phyloP scores from a whole-genome alignment of 192 early-diverging fungal genomes.

The Backusella mclennaniae region DNA sequence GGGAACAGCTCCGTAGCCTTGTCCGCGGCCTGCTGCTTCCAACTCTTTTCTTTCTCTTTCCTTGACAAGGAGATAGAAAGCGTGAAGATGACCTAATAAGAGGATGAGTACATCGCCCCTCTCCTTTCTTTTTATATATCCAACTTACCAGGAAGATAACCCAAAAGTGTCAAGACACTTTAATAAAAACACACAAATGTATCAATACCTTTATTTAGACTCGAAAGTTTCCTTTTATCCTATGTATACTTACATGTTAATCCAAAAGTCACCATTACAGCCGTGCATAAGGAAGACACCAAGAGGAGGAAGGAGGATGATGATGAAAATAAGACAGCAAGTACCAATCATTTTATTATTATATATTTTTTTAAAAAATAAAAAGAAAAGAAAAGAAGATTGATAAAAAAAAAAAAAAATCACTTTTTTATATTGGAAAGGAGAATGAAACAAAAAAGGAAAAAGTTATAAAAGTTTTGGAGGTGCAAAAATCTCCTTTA shows the following conservation, averaged over 20 bases:
- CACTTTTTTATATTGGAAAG: background rate
- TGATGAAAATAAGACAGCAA: constrained; percentile 37
- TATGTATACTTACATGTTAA: constrained; percentile 42
- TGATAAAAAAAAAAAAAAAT: background rate
- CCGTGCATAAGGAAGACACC: constrained; percentile 55
- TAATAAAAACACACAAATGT: background rate
- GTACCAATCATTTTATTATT: constrained; percentile 22
- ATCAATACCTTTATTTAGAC: background rate
- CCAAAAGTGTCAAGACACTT: constrained; percentile 24
- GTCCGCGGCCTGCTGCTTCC: background rate
- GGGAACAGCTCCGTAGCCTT: background rate
- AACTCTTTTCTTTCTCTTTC: constrained; percentile 17
- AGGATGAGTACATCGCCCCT: background rate
- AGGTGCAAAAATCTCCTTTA: constrained; percentile 33
- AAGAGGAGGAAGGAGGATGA: constrained; percentile 44
- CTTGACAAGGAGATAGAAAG: constrained; percentile 33
- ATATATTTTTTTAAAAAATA: background rate
- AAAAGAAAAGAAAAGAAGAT: background rate
- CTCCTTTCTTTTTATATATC: background rate
- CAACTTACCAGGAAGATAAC: constrained; percentile 28
- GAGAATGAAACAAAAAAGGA: constrained; percentile 2
- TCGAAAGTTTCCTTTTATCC: background rate
- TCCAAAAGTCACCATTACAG: constrained; percentile 42
- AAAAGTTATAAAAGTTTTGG: constrained; percentile 8
- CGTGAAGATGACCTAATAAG: constrained; percentile 28